phyloP scores from a whole-genome alignment of 1,284 basidiomycete genomes.

The Melampsora abietis-canadensis region DNA sequence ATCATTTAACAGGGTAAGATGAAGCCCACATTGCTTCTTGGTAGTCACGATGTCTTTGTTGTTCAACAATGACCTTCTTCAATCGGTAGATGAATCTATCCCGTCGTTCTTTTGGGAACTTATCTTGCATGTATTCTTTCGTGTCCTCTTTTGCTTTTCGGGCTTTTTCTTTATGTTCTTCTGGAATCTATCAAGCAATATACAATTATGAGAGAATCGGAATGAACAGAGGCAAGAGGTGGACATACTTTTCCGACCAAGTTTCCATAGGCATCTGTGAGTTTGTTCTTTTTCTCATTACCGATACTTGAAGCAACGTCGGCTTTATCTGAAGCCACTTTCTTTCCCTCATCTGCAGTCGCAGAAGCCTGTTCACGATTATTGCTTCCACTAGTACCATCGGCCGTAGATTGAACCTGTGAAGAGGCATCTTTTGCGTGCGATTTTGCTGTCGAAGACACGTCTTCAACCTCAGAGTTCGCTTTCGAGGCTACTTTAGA shows the following conservation, averaged over 20 bases:
- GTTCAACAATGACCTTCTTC: conserved; percentile 85
- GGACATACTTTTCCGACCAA: conserved; percentile 15
- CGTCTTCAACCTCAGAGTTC: conserved; percentile 20
- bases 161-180: conserved; percentile 52
- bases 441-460: conserved; percentile 12
- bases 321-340: conserved; percentile 35
- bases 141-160: conserved; percentile 50
- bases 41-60: conserved; percentile 87
- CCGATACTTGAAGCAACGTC: conserved; percentile 21
- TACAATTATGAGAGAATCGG: not conserved
- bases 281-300: conserved; percentile 35
- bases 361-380: conserved; percentile 28
- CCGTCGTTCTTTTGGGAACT: conserved; percentile 80
- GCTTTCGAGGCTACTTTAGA: not conserved
- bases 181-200: conserved; percentile 50
- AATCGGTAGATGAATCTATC: conserved; percentile 75
- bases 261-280: conserved; percentile 40
- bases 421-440: conserved; percentile 16
- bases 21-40: conserved; percentile 57
- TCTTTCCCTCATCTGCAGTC: conserved; percentile 20
- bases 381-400: conserved; percentile 45
- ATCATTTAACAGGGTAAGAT: not conserved
- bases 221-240: not conserved
- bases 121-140: conserved; percentile 65
- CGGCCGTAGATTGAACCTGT: conserved; percentile 23